Conservation (phyloP, 208 protist species). For the Acanthamoeba lenticulata region DNA sequence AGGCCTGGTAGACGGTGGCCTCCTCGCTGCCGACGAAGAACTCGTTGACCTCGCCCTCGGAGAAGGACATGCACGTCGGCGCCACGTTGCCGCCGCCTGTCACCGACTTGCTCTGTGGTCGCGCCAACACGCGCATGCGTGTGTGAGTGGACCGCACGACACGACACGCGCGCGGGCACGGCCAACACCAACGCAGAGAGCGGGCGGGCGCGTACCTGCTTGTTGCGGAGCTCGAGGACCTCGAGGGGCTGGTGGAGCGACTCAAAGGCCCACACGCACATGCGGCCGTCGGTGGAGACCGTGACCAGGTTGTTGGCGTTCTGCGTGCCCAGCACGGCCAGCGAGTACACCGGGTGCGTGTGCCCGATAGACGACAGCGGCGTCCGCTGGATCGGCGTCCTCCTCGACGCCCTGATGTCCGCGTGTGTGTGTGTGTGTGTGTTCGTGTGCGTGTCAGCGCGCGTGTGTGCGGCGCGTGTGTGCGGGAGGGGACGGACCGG, state of each 20-base stretch:
- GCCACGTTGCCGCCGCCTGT: slow-evolving; percentile 59
- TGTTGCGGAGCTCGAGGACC: slow-evolving; percentile 68
- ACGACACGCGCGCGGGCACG: too few species aligned
- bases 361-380: slow-evolving; percentile 76
- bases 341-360: slow-evolving; percentile 80
- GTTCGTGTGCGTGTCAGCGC: too few species aligned
- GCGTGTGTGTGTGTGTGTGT: too few species aligned
- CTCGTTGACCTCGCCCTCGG: slow-evolving; percentile 77
- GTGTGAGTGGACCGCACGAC: too few species aligned
- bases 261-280: slow-evolving; percentile 84
- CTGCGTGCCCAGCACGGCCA: slow-evolving; percentile 79
- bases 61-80: slow-evolving; percentile 78
- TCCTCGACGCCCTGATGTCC: background rate
- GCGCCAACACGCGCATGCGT: background rate
- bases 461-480: too few species aligned
- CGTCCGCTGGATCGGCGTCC: slow-evolving; percentile 78
- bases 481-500: slow-evolving; percentile 3
- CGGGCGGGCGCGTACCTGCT: too few species aligned
- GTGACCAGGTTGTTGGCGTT: slow-evolving; percentile 84
- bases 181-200: too few species aligned
- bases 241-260: slow-evolving; percentile 74
- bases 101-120: slow-evolving; percentile 6
- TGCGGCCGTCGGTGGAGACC: slow-evolving; percentile 81
- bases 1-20: slow-evolving; percentile 74
- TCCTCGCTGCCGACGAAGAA: slow-evolving; percentile 84